These are phyloP conservation scores for Epichloe sylvatica DNA, from an alignment of 2,329 filamentous ascomycete genomes.

Conservation along the genomic window DNA sequence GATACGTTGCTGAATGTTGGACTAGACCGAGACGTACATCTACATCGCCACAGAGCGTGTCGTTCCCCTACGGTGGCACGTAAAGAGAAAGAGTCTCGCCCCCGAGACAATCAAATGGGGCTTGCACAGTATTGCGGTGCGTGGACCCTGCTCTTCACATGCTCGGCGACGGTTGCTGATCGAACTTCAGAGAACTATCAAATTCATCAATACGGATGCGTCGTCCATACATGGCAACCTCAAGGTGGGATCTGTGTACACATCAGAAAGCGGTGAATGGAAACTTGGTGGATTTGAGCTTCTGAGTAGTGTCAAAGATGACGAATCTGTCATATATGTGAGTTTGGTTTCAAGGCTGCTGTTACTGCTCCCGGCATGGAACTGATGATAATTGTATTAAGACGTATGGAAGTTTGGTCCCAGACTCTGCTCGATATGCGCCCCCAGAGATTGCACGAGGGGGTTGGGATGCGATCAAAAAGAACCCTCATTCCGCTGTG, in stretches of 20 bases:
- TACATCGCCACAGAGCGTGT: constrained; percentile 93
- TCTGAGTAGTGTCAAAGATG: constrained; percentile 87
- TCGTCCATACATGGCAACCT: constrained; percentile 81
- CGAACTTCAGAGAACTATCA: constrained; percentile 60
- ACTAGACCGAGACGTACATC: constrained; percentile 78
- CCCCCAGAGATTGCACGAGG: constrained; percentile 73
- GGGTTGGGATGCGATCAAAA: constrained; percentile 94
- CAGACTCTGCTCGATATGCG: constrained; percentile 71
- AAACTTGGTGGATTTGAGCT: constrained; percentile 90
- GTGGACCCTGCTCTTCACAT: constrained; percentile 7
- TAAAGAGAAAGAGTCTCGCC: constrained; percentile 76
- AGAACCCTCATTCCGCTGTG: constrained; percentile 63
- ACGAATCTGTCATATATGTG: constrained; percentile 83
- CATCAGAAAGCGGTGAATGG: constrained; percentile 94
- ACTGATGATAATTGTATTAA: constrained; percentile 20
- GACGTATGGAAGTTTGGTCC: constrained; percentile 77
- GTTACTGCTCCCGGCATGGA: background rate
- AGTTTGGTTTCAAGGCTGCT: constrained; percentile 5
- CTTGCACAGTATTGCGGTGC: constrained; percentile 67
- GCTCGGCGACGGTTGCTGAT: constrained; percentile 10
- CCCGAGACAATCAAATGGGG: constrained; percentile 98
- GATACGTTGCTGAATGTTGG: constrained; percentile 11
- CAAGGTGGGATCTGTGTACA: constrained; percentile 76
- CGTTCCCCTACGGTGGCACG: constrained; percentile 76
- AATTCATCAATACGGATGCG: constrained; percentile 92